Evolutionary conservation across 1,284 basidiomycete genomes (phyloP).

Genomic region (Fomitopsis pinicola): DNA sequence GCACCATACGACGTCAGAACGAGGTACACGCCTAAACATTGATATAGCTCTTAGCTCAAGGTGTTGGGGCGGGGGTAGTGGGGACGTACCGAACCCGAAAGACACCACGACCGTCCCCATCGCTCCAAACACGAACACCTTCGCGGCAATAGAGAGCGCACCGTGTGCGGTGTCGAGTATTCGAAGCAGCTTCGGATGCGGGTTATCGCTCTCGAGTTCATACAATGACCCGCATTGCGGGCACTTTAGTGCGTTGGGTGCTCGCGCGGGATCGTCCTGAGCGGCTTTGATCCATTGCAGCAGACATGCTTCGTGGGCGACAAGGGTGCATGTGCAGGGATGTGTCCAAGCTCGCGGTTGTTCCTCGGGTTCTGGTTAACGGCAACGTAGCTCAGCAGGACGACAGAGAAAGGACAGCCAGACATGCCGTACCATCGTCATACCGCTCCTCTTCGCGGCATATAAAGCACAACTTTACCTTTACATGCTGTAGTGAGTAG

Average conservation of each 20-base stretch:
- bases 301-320: slow-evolving; percentile 76
- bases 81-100: slow-evolving; percentile 37
- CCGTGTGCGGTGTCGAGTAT: slow-evolving; percentile 47
- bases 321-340: slow-evolving; percentile 73
- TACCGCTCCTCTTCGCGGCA: slow-evolving; percentile 68
- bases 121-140: slow-evolving; percentile 43
- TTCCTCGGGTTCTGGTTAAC: slow-evolving; percentile 35
- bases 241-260: slow-evolving; percentile 66
- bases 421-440: slow-evolving; percentile 38
- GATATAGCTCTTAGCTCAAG: no score
- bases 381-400: background rate
- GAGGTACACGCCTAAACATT: slow-evolving; percentile 51
- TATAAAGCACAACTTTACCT: slow-evolving; percentile 77
- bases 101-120: slow-evolving; percentile 39
- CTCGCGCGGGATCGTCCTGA: slow-evolving; percentile 47
- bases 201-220: slow-evolving; percentile 60
- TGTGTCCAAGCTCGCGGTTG: slow-evolving; percentile 65
- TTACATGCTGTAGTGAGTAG: background rate
- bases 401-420: background rate
- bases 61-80: background rate
- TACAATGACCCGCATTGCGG: slow-evolving; percentile 71
- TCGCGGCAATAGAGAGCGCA: slow-evolving; percentile 43
- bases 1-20: slow-evolving; percentile 65
- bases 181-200: slow-evolving; percentile 36
- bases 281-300: slow-evolving; percentile 72